Evolutionary conservation across 2,329 filamentous ascomycete species (phyloP), one percentile per base, ranked within the genome.

Genomic region (Fusarium praegraminearum): DNA sequence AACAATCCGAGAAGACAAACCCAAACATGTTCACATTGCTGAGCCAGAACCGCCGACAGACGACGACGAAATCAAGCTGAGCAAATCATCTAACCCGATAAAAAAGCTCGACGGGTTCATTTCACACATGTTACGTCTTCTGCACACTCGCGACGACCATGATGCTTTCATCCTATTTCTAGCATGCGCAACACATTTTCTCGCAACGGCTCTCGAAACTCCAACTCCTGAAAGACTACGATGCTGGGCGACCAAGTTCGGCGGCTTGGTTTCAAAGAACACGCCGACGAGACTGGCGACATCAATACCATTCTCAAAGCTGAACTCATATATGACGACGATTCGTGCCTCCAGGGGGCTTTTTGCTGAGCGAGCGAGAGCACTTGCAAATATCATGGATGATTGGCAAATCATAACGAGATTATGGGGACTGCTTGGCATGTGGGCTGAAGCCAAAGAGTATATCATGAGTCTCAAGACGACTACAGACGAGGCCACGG

Each of bases 331-430:
- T 1, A 28, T 54, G 1, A 5, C 41, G 12, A 6, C 36, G 1
- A 7, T 32, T 9, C 18, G 18, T 1, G 18, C 22, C 0, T 44
- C 22, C 9, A 60, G 15, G 4, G 8, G 26, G 2, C 12, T 22
- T 1, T 12, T 66, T 22, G 55, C 64, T 3, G 51, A 69, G 15
- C 41, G 68, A 10, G 7, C 57, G 1, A 55, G 60, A 12, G 64
- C 68, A 1, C 9, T 71, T 2, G 47, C 65, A 2, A 16, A 65
- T 38, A 47, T 71, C 15, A 11, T 71, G n/a, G 68, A 71, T n/a
- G 68, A 71, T 8, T 71, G 68, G 68, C 68, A 71, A 4, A 65
- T 64, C 2, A 58, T 71, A 3, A 71, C 60, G 12, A 44, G 68
- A 7, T 13, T 70, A 15, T 70, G 68, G 68, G 68, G 68, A 0